phyloP scores from a whole-genome alignment of 805 yeast genomes.

The Metschnikowia continentalis region DNA sequence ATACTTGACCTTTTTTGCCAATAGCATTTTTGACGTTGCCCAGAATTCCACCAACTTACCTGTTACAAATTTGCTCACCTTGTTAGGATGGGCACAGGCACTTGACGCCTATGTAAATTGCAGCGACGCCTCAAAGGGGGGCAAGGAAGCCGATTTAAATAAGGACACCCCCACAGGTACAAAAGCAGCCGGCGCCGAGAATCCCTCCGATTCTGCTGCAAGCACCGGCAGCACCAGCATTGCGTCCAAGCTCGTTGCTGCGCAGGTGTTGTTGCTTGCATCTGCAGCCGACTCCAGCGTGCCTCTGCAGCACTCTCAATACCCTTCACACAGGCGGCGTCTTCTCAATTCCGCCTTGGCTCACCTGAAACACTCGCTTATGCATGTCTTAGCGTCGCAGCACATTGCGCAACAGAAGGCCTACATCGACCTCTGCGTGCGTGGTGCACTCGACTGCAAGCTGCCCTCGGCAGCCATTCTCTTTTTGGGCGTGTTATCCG shows the following conservation, averaged over 20 bases:
- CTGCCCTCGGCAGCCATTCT: slow-evolving; percentile 14
- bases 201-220: slow-evolving; percentile 18
- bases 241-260: slow-evolving; percentile 11
- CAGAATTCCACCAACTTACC: slow-evolving; percentile 41
- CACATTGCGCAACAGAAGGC: not conserved
- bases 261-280: slow-evolving; percentile 39
- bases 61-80: slow-evolving; percentile 49
- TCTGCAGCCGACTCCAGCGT: slow-evolving; percentile 19
- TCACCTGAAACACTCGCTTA: slow-evolving; percentile 25
- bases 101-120: not conserved
- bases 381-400: slow-evolving; percentile 6
- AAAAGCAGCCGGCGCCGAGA: slow-evolving; percentile 6
- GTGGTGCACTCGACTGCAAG: slow-evolving; percentile 1
- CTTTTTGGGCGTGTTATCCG: slow-evolving; percentile 23
- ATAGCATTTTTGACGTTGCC: slow-evolving; percentile 33
- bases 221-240: not conserved
- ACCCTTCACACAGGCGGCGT: slow-evolving; percentile 17
- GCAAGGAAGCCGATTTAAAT: not conserved
- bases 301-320: slow-evolving; percentile 26
- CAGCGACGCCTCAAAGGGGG: not conserved
- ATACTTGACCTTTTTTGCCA: slow-evolving; percentile 33
- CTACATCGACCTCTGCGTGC: slow-evolving; percentile 5
- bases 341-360: slow-evolving; percentile 27
- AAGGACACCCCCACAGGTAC: not conserved
- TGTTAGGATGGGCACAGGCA: slow-evolving; percentile 51